Evolutionary conservation across 768 basidiomycete species (phyloP), one percentile per base, ranked within the genome.

Genomic region (Lactarius sp.): DNA sequence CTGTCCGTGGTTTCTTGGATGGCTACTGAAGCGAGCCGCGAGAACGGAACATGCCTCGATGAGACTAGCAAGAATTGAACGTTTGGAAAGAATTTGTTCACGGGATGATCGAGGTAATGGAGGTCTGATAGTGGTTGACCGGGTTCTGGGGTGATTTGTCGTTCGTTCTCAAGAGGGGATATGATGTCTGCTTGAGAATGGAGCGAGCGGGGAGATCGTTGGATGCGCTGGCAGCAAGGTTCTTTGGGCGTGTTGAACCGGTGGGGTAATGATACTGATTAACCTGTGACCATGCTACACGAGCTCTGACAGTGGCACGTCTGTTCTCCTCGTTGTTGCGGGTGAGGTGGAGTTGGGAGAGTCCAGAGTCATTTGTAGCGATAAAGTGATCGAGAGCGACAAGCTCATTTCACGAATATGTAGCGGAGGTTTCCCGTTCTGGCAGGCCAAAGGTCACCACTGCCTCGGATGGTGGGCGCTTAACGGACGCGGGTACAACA

Each of bases 131-230:
- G 78, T 12, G 89, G 87, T 69, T 85, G 83, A 2, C 75, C 74
- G 2, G 91, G 91, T 69, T 90, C 90, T n/a, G 91, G 92, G 0
- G 91, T 92, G 14, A 78, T 74, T 61, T 90, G 85, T 60, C 90
- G 82, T 56, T 75, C 73, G 27, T 73, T 75, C 54, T 79, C 76
- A 4, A 74, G 22, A 73, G 62, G 9, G 70, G 65, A 31, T 77
- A 70, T 53, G 73, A 67, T 8, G 69, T 61, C 68, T 79, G 83
- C 74, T 92, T 92, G 41, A 92, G 79, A 61, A 92, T 92, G 7
- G 90, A 88, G 67, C 81, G 87, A 22, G 74, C 60, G 0, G 88
- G 88, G 14, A 69, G 76, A 16, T 75, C 72, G 54, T 75, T 78
- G 2, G 77, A 77, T 5, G 77, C 72, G 59, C 75, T 78, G 16